A percentile compares a stretch with the other conserved stretches of the same genome.
phyloP scores from a whole-genome alignment of 495 filamentous ascomycete genomes.

The Zalerion maritima region DNA sequence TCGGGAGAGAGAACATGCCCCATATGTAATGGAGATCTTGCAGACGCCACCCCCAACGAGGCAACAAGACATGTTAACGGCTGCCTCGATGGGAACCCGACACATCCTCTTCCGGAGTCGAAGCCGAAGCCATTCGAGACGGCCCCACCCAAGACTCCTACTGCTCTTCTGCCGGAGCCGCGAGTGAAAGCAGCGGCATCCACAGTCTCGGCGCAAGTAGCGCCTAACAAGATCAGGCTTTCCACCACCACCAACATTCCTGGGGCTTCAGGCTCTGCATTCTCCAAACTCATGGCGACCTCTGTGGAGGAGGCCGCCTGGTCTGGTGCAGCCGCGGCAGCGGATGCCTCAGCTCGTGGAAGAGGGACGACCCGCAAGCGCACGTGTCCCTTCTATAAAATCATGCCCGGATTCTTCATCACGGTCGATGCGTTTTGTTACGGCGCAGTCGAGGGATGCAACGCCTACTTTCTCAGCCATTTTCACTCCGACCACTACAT shows the following conservation, averaged over 20 bases:
- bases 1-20: constrained; percentile 41
- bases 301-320: constrained; percentile 85
- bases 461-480: constrained; percentile 93
- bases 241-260: constrained; percentile 19
- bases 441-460: constrained; percentile 78
- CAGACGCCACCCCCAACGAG: constrained; percentile 42
- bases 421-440: constrained; percentile 96
- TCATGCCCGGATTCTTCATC: constrained; percentile 79
- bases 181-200: constrained; percentile 38
- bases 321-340: constrained; percentile 69
- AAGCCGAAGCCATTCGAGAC: constrained; percentile 3
- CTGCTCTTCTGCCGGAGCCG: constrained; percentile 11
- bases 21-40: constrained; percentile 53
- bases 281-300: constrained; percentile 79
- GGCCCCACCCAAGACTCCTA: constrained; percentile 3
- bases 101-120: constrained; percentile 26
- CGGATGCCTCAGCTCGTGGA: constrained; percentile 63
- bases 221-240: constrained; percentile 55
- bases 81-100: constrained; percentile 72
- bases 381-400: constrained; percentile 97
- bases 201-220: constrained; percentile 57
- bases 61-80: constrained; percentile 71
- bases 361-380: constrained; percentile 79
- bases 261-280: constrained; percentile 48
- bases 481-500: constrained; percentile 98